phyloP scores from a whole-genome alignment of 1,139 yeast species.

The Arxiozyma bovina region DNA sequence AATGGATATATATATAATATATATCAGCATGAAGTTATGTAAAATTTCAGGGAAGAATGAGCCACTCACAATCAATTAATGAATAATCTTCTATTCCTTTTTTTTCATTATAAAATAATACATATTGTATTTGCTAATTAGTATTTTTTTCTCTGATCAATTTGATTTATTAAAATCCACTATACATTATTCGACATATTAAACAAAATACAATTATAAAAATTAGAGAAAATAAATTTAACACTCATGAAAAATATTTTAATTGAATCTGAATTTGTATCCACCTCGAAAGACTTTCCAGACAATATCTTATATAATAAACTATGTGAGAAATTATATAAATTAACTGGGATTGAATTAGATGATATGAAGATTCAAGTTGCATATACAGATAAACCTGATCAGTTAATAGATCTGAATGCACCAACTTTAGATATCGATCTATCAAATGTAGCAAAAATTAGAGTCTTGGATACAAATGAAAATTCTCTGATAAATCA shows the following conservation, averaged over 20 bases:
- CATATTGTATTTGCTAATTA: no score
- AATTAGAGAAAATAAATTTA: not conserved
- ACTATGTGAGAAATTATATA: conserved; percentile 53
- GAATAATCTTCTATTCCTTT: no score
- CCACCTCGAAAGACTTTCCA: conserved; percentile 34
- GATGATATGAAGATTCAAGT: conserved; percentile 16
- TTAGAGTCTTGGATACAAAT: conserved; percentile 49
- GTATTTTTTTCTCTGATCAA: no score
- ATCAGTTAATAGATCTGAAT: not conserved
- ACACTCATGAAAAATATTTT: conserved; percentile 4
- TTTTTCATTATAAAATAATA: no score
- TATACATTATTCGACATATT: no score
- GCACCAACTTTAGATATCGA: not conserved
- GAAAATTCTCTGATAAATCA: conserved; percentile 41
- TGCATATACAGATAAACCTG: not conserved
- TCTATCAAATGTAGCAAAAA: conserved; percentile 4
- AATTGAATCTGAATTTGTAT: conserved; percentile 17
- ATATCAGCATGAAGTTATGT: no score
- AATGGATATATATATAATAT: no score
- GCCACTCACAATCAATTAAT: no score
- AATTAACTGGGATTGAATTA: conserved; percentile 68
- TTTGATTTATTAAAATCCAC: no score
- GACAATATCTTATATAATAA: conserved; percentile 52
- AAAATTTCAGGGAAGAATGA: no score
- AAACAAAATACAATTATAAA: no score